phyloP scores from a whole-genome alignment of 2,329 filamentous ascomycete genomes.

The Plenodomus lindquistii region DNA sequence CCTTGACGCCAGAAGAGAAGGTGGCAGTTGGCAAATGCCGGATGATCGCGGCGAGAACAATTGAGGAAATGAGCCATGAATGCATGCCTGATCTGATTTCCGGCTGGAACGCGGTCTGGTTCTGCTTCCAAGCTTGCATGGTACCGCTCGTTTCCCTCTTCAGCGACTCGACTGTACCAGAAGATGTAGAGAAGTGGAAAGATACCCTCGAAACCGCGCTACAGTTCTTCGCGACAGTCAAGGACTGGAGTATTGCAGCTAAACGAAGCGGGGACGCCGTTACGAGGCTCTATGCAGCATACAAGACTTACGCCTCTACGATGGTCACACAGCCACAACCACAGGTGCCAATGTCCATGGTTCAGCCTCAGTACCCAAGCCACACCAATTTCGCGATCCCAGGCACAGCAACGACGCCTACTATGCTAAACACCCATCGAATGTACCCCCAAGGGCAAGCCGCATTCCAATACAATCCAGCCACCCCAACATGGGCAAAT shows the following conservation, averaged over 20 bases:
- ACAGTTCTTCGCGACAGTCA: slow-evolving; percentile 49
- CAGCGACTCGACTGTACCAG: slow-evolving; percentile 58
- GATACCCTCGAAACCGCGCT: slow-evolving; percentile 48
- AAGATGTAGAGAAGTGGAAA: slow-evolving; percentile 48
- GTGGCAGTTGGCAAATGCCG: slow-evolving; percentile 70
- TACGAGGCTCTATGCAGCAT: slow-evolving; percentile 47
- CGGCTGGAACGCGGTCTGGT: slow-evolving; percentile 82
- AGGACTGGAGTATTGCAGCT: slow-evolving; percentile 50
- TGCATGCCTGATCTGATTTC: slow-evolving; percentile 75
- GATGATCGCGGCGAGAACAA: slow-evolving; percentile 69
- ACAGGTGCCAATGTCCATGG: slow-evolving; percentile 16
- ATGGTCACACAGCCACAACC: slow-evolving; percentile 9
- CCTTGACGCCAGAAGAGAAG: slow-evolving; percentile 64
- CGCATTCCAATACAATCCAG: slow-evolving; percentile 34
- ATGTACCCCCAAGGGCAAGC: slow-evolving; percentile 8
- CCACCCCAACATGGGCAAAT: slow-evolving; percentile 30
- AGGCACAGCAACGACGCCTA: slow-evolving; percentile 10
- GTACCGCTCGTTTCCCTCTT: slow-evolving; percentile 76
- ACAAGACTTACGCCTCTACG: slow-evolving; percentile 34
- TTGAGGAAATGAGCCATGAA: slow-evolving; percentile 71
- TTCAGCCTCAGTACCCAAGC: slow-evolving; percentile 11
- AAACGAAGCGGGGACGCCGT: slow-evolving; percentile 50
- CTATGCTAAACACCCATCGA: slow-evolving; percentile 19
- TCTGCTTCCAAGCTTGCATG: slow-evolving; percentile 80
- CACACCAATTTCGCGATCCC: slow-evolving; percentile 18